Evolutionary conservation across 345 rosid genomes (phyloP).

Genomic region (Noccaea bulbosa): DNA sequence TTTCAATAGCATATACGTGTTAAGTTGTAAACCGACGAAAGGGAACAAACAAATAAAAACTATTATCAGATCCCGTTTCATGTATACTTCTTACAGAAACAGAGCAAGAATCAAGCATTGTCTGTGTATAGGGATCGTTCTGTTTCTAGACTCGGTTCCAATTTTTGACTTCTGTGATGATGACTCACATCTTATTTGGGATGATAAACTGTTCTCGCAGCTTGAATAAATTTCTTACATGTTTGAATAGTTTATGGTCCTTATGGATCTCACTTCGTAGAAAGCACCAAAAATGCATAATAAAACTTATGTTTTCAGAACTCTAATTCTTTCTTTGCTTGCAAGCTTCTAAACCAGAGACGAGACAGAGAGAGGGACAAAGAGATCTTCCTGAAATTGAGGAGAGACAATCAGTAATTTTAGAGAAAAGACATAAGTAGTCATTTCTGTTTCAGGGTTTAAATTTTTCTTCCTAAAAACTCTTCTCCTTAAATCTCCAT

Average conservation of each 20-base stretch:
- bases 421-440: slow-evolving; percentile 30
- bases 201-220: too few relatives aligned
- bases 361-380: not conserved
- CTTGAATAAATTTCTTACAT: not conserved
- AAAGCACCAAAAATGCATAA: slow-evolving; percentile 12
- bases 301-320: not conserved
- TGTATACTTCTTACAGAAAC: too few relatives aligned
- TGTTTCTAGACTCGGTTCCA: too few relatives aligned
- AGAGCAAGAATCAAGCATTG: too few relatives aligned
- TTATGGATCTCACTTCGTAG: not conserved
- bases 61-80: too few relatives aligned
- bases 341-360: slow-evolving; percentile 26
- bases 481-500: slow-evolving; percentile 27
- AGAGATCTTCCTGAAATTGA: slow-evolving; percentile 34
- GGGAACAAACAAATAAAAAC: too few relatives aligned
- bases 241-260: not conserved
- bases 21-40: too few relatives aligned
- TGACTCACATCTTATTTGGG: too few relatives aligned
- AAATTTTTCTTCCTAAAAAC: slow-evolving; percentile 6
- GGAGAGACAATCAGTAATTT: slow-evolving; percentile 30
- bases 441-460: slow-evolving; percentile 31
- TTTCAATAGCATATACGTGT: too few relatives aligned
- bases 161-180: too few relatives aligned
- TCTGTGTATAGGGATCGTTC: too few relatives aligned
- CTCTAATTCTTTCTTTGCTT: slow-evolving; percentile 18